These are phyloP conservation scores for Musa troglodytarum DNA, from an alignment of 176 grass and related monocot genomes.

Conservation along the genomic window DNA sequence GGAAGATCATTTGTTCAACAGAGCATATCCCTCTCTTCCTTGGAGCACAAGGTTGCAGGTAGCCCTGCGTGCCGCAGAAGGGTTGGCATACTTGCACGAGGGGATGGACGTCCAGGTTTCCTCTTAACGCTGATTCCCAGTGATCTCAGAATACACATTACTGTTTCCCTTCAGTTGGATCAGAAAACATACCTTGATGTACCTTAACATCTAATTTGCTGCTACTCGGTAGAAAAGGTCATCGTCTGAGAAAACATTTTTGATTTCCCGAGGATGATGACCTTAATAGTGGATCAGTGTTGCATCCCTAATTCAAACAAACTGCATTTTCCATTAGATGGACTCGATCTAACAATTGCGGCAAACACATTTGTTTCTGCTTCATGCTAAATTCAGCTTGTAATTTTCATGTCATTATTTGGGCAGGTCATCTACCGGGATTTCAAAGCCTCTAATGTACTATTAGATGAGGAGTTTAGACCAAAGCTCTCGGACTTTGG, in stretches of 20 bases:
- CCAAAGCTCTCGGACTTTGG: conserved; percentile 16
- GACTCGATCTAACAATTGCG: neutral
- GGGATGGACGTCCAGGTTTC: conserved; percentile 11
- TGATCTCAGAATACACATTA: neutral
- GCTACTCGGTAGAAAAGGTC: no score
- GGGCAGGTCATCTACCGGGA: conserved; percentile 11
- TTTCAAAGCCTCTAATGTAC: conserved; percentile 15
- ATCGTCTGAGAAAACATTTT: no score
- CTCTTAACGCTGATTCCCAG: neutral
- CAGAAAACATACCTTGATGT: neutral
- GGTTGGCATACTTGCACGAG: conserved; percentile 8
- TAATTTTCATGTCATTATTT: neutral
- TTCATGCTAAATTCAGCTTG: neutral
- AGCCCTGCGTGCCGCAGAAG: conserved; percentile 13
- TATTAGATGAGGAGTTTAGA: conserved; percentile 11
- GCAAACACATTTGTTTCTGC: neutral
- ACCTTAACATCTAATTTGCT: neutral
- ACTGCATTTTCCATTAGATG: neutral
- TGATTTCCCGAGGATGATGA: no score
- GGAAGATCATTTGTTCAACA: conserved; percentile 11
- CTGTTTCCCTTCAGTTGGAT: neutral
- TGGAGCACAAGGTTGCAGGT: conserved; percentile 6
- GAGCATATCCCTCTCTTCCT: conserved; percentile 2
- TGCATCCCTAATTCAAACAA: neutral
- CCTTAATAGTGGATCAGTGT: no score